These are phyloP conservation scores for Solanum virginianum DNA, from an alignment of 257 asterid species.

Conservation along the genomic window DNA sequence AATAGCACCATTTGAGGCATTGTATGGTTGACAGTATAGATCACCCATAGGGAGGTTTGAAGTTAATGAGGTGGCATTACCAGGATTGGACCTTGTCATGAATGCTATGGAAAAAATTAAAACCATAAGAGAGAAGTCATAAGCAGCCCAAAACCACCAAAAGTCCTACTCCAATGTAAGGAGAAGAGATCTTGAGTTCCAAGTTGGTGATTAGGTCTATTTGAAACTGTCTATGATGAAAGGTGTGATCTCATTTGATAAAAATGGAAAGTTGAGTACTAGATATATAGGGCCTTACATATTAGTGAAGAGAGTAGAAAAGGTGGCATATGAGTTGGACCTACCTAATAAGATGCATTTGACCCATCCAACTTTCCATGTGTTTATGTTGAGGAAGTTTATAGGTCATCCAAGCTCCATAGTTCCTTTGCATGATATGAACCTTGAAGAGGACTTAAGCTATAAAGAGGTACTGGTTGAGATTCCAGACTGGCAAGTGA, in stretches of 20 bases:
- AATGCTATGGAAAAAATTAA: background rate
- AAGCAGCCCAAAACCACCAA: background rate
- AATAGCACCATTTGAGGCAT: too few species aligned
- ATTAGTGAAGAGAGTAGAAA: background rate
- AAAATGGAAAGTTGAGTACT: background rate
- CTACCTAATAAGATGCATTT: too few species aligned
- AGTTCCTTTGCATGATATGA: too few species aligned
- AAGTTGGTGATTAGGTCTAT: background rate
- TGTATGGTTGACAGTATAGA: too few species aligned
- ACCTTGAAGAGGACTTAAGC: too few species aligned
- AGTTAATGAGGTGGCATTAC: fast-evolving
- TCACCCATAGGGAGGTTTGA: too few species aligned
- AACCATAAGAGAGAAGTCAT: background rate
- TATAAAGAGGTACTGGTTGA: too few species aligned
- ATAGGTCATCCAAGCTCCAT: too few species aligned
- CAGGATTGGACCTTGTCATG: too few species aligned
- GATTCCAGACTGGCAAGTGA: too few species aligned
- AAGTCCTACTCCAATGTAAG: background rate
- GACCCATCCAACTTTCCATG: too few species aligned
- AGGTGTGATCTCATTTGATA: background rate
- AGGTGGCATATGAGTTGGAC: background rate
- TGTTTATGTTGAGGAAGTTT: too few species aligned
- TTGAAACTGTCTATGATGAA: background rate
- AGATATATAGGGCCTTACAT: background rate
- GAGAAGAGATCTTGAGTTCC: background rate